These are phyloP conservation scores for Blastobotrys americana DNA, from an alignment of 805 yeast species.

Conservation along the genomic window DNA sequence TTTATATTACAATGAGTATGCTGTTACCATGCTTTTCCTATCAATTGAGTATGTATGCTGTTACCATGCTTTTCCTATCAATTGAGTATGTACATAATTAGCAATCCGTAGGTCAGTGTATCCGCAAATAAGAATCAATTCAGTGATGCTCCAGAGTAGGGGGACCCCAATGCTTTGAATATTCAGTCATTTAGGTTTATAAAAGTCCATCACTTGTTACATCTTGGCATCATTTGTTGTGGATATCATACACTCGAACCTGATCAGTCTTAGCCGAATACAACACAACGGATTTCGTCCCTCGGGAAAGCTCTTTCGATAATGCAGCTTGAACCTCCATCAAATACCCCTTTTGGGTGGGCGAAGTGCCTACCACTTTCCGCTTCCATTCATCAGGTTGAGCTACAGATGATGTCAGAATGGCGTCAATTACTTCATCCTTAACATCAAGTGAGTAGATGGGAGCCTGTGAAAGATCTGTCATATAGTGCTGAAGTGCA, in stretches of 20 bases:
- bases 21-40: too few relatives aligned
- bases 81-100: too few relatives aligned
- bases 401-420: slow-evolving; percentile 31
- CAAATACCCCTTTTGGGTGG: slow-evolving; percentile 76
- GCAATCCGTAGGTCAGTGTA: too few relatives aligned
- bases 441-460: slow-evolving; percentile 68
- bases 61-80: too few relatives aligned
- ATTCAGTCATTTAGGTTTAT: too few relatives aligned
- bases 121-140: too few relatives aligned
- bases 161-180: too few relatives aligned
- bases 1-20: too few relatives aligned
- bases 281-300: slow-evolving; percentile 67
- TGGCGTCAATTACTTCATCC: slow-evolving; percentile 81
- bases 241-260: slow-evolving; percentile 53
- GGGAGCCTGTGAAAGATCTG: slow-evolving; percentile 56
- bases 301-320: slow-evolving; percentile 61
- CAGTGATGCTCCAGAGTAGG: too few relatives aligned
- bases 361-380: slow-evolving; percentile 76
- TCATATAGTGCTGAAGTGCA: slow-evolving; percentile 49
- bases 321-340: slow-evolving; percentile 64
- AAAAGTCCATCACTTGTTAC: too few relatives aligned
- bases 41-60: too few relatives aligned
- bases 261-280: slow-evolving; percentile 74
- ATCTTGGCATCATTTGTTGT: too few relatives aligned
- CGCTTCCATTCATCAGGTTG: slow-evolving; percentile 50